Evolutionary conservation across 108 stramenopile genomes (phyloP), one percentile per base, ranked within the genome.

Genomic region (Nitzschia sp.): DNA sequence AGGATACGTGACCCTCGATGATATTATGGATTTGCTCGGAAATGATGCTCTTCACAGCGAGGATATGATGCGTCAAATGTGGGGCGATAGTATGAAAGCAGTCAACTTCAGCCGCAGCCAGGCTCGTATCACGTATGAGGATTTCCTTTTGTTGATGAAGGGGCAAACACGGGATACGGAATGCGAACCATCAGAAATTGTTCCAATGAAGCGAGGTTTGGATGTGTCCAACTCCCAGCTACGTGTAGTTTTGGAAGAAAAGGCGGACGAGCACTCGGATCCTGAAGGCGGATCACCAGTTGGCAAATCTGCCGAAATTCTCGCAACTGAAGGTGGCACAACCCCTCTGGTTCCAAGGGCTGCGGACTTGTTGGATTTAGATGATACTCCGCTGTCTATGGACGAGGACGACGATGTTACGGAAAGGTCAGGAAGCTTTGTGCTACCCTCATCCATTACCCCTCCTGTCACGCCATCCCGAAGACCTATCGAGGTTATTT

Each of bases 21-120:
- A 95, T 71, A 83, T 95, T 28, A 88, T 91, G 84, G 90, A 95
- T 74, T 56, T 95, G 66, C 79, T 93, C 68, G 94, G 94, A 2
- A 84, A 72, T 33, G 86, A 91, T 60, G 79, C 79, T 6, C 68
- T 78, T 47, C 78, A 80, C 28, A 85, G 77, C 51, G 91, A 95
- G 76, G 94, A 90, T 25, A 64, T 68, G 13, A 82, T 94, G 84
- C 77, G 85, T 18, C 62, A 69, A 54, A 91, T 91, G 87, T 94
- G 90, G 90, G 81, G 79, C n/a, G 87, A 91, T 42, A 80, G 81
- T 33, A 82, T 87, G 74, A 75, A 82, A 48, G 81, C 83, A 54
- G 78, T 77, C 17, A 81, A 87, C n/a, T 75, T 77, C 17, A 81
- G 85, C n/a, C 79, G 87, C 64, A 71, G 68, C 19, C 64, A 76